Conservation (phyloP, 2,329 filamentous ascomycete genomes). For the Phialemonium atrogriseum region DNA sequence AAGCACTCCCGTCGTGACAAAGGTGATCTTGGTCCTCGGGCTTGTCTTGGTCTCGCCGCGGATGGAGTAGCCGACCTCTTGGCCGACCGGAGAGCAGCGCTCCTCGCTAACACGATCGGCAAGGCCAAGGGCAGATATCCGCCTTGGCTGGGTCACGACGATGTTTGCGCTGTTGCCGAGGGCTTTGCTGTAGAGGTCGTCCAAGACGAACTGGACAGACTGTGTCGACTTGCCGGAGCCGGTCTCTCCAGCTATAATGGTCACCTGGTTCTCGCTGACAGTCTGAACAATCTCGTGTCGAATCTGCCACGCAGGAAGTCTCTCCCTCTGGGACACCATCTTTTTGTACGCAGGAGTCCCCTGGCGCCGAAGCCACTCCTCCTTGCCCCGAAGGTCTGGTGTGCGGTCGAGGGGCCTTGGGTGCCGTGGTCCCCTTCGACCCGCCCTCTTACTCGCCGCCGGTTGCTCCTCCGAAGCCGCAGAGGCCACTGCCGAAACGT, state of each 20-base stretch:
- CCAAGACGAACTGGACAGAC: slow-evolving; percentile 89
- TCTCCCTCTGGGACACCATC: slow-evolving; percentile 66
- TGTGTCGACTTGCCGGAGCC: slow-evolving; percentile 96
- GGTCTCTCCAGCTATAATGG: slow-evolving; percentile 94
- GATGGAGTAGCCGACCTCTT: slow-evolving; percentile 87
- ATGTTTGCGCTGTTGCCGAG: slow-evolving; percentile 78
- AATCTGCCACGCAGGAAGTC: slow-evolving; percentile 81
- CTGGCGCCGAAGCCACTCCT: slow-evolving; percentile 65
- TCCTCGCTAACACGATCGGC: slow-evolving; percentile 94
- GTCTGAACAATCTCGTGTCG: slow-evolving; percentile 68
- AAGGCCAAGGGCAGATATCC: slow-evolving; percentile 88
- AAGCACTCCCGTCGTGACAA: slow-evolving; percentile 91
- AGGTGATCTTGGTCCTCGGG: slow-evolving; percentile 76
- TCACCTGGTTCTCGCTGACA: slow-evolving; percentile 73
- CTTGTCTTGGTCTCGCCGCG: slow-evolving; percentile 78
- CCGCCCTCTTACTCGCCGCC: slow-evolving; percentile 13
- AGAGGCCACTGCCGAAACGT: slow-evolving; percentile 72
- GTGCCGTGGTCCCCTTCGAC: slow-evolving; percentile 31
- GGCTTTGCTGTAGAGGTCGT: slow-evolving; percentile 72
- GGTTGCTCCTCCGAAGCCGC: slow-evolving; percentile 48
- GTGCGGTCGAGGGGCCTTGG: slow-evolving; percentile 57
- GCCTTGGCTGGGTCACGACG: slow-evolving; percentile 87
- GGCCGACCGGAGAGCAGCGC: slow-evolving; percentile 69
- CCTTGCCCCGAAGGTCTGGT: slow-evolving; percentile 49
- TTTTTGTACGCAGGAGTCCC: slow-evolving; percentile 55